Evolutionary conservation across 192 early-diverging fungal genomes (phyloP), one percentile per base, ranked within the genome.

Genomic region (Fimicolochytrium jonesii): DNA sequence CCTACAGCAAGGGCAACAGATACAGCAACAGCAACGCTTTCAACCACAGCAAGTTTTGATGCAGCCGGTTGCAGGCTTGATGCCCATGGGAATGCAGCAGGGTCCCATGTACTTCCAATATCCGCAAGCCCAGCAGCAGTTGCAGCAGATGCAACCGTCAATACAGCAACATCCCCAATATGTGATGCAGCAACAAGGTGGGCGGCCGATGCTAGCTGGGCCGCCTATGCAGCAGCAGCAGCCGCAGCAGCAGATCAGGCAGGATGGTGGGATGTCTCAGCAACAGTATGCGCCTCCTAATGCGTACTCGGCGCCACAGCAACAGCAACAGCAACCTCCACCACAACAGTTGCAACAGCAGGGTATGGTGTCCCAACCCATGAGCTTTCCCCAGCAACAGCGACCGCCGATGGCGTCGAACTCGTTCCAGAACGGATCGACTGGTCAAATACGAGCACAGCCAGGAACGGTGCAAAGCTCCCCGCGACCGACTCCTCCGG

Each of bases 191-290:
- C n/a, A n/a, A n/a, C n/a, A n/a, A n/a, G n/a, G n/a, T n/a, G n/a
- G n/a, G n/a, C n/a, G n/a, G n/a, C n/a, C n/a, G n/a, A n/a, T n/a
- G n/a, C n/a, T n/a, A n/a, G n/a, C n/a, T n/a, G n/a, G n/a, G n/a
- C n/a, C n/a, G n/a, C n/a, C n/a, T n/a, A n/a, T n/a, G n/a, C 53
- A 55, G 34, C 53, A 7, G 53, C 53, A 33, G 25, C 53, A 36
- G 35, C 18, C 13, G 3, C 53, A 55, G 35, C 31, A 17, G n/a
- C n/a, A n/a, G n/a, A n/a, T n/a, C n/a, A n/a, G n/a, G n/a, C n/a
- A n/a, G n/a, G n/a, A n/a, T n/a, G n/a, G n/a, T n/a, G n/a, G n/a
- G n/a, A n/a, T 33, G 4, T 26, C 9, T 48, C 46, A 7, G 46
- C 11, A 48, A 48, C 22, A 22, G 11, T n/a, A 48, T 48, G n/a